Base-by-base conservation (phyloP, 2,329 filamentous ascomycete genomes). In the Stenocarpella maydis region DNA sequence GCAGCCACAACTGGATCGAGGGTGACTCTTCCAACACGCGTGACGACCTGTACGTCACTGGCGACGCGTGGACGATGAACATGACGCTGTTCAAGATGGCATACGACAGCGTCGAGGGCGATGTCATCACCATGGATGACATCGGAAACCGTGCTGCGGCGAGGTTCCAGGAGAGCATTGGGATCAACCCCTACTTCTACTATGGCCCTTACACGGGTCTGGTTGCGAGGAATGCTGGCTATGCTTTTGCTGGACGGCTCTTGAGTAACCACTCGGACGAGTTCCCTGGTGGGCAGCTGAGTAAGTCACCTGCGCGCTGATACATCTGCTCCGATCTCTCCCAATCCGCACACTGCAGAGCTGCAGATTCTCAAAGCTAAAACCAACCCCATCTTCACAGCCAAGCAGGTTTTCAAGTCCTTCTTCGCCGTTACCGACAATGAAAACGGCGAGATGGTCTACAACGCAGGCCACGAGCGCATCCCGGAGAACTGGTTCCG, bases 1-100 rank as follows among this genome's bases (percentile, higher is more conserved):
- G 83, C n/a, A 83, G 82, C 3, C 87, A 89, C 75, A 87, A 87
- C 74, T 82, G 84, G 67, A 84, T 87, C 73, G 86, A 88, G 77
- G 78, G 82, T 0, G 86, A 88, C 75, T 83, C 79, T 0, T 87
- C 85, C 52, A 80, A 82, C 53, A 87, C 85, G 0, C 82, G 86
- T 3, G 81, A 83, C 43, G 86, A 88, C 69, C 76, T 89, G 0
- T 88, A 88, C 74, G 73, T 80, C 14, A 84, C 81, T 1, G 83
- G 84, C 5, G 82, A 88, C 71, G 81, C 82, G 65, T 82, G 82
- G 65, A 82, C 81, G 21, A 79, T 88, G 76, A 84, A 87, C 74
- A 80, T 88, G 78, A 79, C 80, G 15, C 82, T 84, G 55, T 88
- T 87, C 73, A 78, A 82, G 74, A 80, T 83, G 19, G 77, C 85